Base-by-base conservation (phyloP, 495 filamentous ascomycete species). In the Annulohypoxylon maeteangense region DNA sequence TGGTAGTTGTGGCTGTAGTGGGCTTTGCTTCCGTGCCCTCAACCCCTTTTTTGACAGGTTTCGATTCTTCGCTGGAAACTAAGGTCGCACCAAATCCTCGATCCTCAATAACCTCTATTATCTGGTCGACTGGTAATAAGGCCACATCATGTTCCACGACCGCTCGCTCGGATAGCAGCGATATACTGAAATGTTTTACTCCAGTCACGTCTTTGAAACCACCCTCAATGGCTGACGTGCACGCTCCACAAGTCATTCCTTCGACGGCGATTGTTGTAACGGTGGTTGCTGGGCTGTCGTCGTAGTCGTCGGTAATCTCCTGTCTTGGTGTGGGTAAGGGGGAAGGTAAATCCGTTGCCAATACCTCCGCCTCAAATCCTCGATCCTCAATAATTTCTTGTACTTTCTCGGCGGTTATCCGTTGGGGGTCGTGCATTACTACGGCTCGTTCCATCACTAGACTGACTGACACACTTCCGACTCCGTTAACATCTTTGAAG, bases 231-330 rank as follows among this genome's bases (percentile, higher is more conserved):
- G 95, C 94, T 10, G 94, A 92, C 6, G 95, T 98, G 78, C 95
- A 99, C 25, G 95, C 93, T 20, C 95, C 95, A 74, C 95, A 99
- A 4, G 95, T 98, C 95, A 99, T 98, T 29, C 95, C 95, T 72
- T 91, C 92, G 23, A 99, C 87, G 3, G 90, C 88, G 16, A 99
- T 85, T 0, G 93, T 97, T 0, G 94, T 98, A 4, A 90, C 89
- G 68, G 88, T 81, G 23, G 76, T 79, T 18, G 71, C 16, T 3
- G 79, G 72, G 5, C 67, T 77, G 18, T 80, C 76, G 38, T 82
- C 78, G 29, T 67, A 44, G 18, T 78, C 68, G 23, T 78, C 60
- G 1, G 16, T 42, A 57, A 75, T 70, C 22, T 31, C 22, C 7
- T 70, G 69, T 51, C 29, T 79, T 60, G 66, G 75, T 69, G 62